Percentiles rank a stretch among this genome's conserved stretches.
phyloP scores from a whole-genome alignment of 2,329 filamentous ascomycete genomes.

The Talaromyces marneffei region DNA sequence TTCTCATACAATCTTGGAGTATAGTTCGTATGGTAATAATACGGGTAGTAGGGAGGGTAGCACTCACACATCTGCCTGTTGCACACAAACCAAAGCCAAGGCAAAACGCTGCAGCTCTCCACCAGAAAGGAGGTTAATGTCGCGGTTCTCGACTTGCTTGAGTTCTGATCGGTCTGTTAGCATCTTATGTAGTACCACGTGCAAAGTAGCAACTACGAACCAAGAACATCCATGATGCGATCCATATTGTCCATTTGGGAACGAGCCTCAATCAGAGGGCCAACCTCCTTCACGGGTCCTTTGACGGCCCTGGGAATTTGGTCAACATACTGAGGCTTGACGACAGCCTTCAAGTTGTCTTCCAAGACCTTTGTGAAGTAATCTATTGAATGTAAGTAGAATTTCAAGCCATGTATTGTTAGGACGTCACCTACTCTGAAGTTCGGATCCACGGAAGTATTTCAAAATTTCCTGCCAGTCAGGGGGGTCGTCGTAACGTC shows the following conservation, averaged over 20 bases:
- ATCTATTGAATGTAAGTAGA: conserved; percentile 49
- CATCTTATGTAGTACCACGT: background rate
- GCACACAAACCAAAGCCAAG: conserved; percentile 90
- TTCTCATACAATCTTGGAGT: background rate
- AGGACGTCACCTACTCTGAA: conserved; percentile 68
- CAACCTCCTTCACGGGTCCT: conserved; percentile 71
- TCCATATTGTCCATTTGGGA: conserved; percentile 72
- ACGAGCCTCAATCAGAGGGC: conserved; percentile 69
- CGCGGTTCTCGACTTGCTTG: conserved; percentile 83
- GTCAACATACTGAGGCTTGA: conserved; percentile 99
- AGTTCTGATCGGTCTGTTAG: conserved; percentile 55
- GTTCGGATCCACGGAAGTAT: conserved; percentile 93
- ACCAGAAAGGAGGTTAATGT: conserved; percentile 84
- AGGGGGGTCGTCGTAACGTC: conserved; percentile 88
- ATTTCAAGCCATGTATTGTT: background rate
- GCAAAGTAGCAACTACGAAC: conserved; percentile 33
- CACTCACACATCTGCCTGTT: conserved; percentile 79
- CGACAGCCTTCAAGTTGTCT: conserved; percentile 93
- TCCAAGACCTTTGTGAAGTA: conserved; percentile 99
- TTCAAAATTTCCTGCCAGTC: conserved; percentile 99
- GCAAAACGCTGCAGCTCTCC: conserved; percentile 98
- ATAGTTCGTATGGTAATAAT: no score
- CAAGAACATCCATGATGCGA: conserved; percentile 73
- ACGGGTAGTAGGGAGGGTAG: background rate
- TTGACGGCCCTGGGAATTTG: conserved; percentile 93